phyloP scores from a whole-genome alignment of 2,329 filamentous ascomycete genomes.

The Emericellopsis cladophorae region DNA sequence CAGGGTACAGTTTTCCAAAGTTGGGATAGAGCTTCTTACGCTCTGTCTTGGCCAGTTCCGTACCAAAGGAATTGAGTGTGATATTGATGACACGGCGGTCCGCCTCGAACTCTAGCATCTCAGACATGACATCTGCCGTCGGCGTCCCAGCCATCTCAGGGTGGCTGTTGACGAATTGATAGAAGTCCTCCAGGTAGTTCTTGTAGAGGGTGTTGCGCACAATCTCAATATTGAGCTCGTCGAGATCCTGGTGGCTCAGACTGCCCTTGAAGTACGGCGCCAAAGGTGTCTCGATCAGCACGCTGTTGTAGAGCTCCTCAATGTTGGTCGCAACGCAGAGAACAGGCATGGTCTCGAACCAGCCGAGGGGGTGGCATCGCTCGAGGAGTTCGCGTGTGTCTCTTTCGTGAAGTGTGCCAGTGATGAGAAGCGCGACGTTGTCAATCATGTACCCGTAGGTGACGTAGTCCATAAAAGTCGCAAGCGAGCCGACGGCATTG shows the following conservation, averaged over 20 bases:
- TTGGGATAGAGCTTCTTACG: slow-evolving; percentile 91
- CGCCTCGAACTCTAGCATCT: slow-evolving; percentile 93
- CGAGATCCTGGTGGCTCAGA: slow-evolving; percentile 88
- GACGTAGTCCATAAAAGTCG: slow-evolving; percentile 94
- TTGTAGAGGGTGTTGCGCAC: slow-evolving; percentile 98
- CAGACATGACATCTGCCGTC: slow-evolving; percentile 87
- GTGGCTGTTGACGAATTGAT: slow-evolving; percentile 85
- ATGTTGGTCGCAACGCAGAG: slow-evolving; percentile 97
- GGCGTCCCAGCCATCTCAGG: slow-evolving; percentile 78
- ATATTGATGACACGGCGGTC: slow-evolving; percentile 97
- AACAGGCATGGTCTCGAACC: slow-evolving; percentile 98
- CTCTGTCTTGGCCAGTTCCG: slow-evolving; percentile 85
- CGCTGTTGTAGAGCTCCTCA: slow-evolving; percentile 96
- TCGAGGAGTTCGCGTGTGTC: slow-evolving; percentile 93
- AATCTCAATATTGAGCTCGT: slow-evolving; percentile 99
- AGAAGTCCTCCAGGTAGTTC: slow-evolving; percentile 97
- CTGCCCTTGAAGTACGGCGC: slow-evolving; percentile 97
- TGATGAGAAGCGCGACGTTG: slow-evolving; percentile 95
- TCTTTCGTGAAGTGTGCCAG: slow-evolving; percentile 90
- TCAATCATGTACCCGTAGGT: slow-evolving; percentile 99
- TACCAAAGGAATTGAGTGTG: slow-evolving; percentile 96
- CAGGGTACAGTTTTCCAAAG: slow-evolving; percentile 84
- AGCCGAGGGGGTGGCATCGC: slow-evolving; percentile 90
- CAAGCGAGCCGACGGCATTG: slow-evolving; percentile 80
- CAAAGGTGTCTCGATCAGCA: slow-evolving; percentile 90